Percentiles rank a stretch among this genome's conserved stretches.
phyloP scores from a whole-genome alignment of 1,284 basidiomycete species.

The Naganishia sp. region DNA sequence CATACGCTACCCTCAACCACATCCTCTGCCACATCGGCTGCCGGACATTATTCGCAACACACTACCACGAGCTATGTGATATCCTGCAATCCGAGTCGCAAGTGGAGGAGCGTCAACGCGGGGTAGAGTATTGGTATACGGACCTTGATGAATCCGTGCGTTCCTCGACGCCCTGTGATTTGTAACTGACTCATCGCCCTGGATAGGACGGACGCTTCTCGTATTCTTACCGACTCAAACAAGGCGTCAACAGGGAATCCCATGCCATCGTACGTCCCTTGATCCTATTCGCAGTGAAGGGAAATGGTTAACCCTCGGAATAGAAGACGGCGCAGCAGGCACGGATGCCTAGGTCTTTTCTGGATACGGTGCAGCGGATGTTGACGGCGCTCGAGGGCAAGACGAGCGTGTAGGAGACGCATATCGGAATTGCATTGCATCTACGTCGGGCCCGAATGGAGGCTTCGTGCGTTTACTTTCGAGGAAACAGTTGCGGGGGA shows the following conservation, averaged over 20 bases:
- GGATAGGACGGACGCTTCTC: slow-evolving; percentile 67
- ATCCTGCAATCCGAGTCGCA: slow-evolving; percentile 62
- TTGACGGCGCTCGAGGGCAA: slow-evolving; percentile 1
- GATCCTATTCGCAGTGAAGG: neutral
- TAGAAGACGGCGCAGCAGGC: slow-evolving; percentile 79
- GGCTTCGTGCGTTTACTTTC: no score
- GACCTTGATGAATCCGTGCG: slow-evolving; percentile 76
- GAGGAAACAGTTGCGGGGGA: no score
- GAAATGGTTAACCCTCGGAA: neutral
- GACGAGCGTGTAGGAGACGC: neutral
- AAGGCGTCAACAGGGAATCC: slow-evolving; percentile 86
- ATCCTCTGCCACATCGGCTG: slow-evolving; percentile 73
- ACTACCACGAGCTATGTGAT: slow-evolving; percentile 90
- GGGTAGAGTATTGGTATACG: slow-evolving; percentile 83
- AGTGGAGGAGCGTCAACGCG: slow-evolving; percentile 45
- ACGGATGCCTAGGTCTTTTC: slow-evolving; percentile 67
- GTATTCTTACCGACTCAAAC: slow-evolving; percentile 77
- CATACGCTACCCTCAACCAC: slow-evolving; percentile 85
- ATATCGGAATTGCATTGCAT: no score
- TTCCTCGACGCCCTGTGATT: slow-evolving; percentile 42
- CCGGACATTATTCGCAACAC: slow-evolving; percentile 89
- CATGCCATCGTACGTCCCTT: slow-evolving; percentile 69
- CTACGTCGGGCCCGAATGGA: no score
- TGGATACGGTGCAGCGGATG: slow-evolving; percentile 36
- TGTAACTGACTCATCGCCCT: neutral